A percentile compares a stretch with the other conserved stretches of the same genome.
Conservation (phyloP, 352 stramenopile species). For the Globisporangium paroecandrum region DNA sequence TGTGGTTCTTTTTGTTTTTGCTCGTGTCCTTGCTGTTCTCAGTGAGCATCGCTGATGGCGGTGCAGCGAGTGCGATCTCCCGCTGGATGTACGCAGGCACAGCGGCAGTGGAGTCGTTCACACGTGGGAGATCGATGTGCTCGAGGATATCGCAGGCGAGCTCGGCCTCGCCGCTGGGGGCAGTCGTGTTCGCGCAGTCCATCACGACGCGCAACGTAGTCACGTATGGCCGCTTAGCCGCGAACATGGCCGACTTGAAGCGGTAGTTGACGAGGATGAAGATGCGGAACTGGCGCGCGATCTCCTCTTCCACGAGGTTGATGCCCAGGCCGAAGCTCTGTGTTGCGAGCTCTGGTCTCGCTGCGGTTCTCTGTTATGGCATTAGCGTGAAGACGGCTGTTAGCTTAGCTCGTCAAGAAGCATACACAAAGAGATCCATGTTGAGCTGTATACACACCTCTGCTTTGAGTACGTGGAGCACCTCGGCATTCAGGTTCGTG, state of each 20-base stretch:
- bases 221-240: slow-evolving; percentile 50
- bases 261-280: slow-evolving; percentile 56
- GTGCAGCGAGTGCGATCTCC: slow-evolving; percentile 39
- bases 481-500: slow-evolving; percentile 37
- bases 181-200: slow-evolving; percentile 48
- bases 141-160: slow-evolving; percentile 55
- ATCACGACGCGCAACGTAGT: slow-evolving; percentile 51
- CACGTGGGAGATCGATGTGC: slow-evolving; percentile 48
- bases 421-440: background rate
- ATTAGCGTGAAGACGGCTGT: background rate
- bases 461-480: slow-evolving; percentile 49
- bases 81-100: slow-evolving; percentile 42
- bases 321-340: slow-evolving; percentile 35
- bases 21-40: background rate
- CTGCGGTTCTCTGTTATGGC: slow-evolving; percentile 27
- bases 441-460: slow-evolving; percentile 17
- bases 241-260: slow-evolving; percentile 56
- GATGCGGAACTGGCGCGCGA: slow-evolving; percentile 44
- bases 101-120: slow-evolving; percentile 34
- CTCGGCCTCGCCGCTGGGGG: slow-evolving; percentile 11
- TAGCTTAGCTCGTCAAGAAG: background rate
- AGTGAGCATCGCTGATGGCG: slow-evolving; percentile 22
- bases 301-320: slow-evolving; percentile 35
- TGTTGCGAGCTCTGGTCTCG: slow-evolving; percentile 36
- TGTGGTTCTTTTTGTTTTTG: slow-evolving; percentile 25